Base-by-base conservation (phyloP, 768 basidiomycete genomes). In the Leucogyrophana mollusca region DNA sequence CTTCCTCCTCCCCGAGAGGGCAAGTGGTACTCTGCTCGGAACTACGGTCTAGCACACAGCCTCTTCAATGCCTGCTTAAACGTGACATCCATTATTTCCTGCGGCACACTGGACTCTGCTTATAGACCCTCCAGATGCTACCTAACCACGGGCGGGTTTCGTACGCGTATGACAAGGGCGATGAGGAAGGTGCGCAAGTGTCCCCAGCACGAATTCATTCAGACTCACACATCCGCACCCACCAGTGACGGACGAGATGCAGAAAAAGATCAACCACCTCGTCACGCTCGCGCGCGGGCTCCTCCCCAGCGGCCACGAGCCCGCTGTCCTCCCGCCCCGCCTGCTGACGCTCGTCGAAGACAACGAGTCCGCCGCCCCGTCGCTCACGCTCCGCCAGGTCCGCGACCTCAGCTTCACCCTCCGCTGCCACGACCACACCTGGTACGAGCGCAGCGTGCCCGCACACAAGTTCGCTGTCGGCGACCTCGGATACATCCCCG, bases 401-500 rank as follows among this genome's bases (percentile, higher is more conserved):
- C 68, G 73, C 14, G 54, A 66, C 38, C 57, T 69, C 13, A 72
- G 65, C 18, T 59, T 76, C 35, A 56, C 64, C 9, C 36, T 40
- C 13, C 56, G 59, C 23, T 37, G 52, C 8, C 73, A 72, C 38
- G 60, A 68, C n/a, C 67, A 73, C 43, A 58, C 60, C 8, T 77
- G 75, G 74, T 58, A 62, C 7, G 64, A 71, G 49, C 66, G 60
- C 21, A 61, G 63, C 11, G 71, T 77, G 22, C 68, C 71, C 2
- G 57, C 71, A 2, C 61, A 68, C 50, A 68, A 68, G 42, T 75
- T 72, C 46, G 34, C 53, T 4, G 66, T 73, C 17, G 76, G 77
- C 7, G 76, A 78, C 47, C 51, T 74, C 20, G 76, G 76, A 13
- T 77, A 75, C 45, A 55, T 76, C 25, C 69, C 69, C 0, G 38